Base-by-base conservation (phyloP, 768 basidiomycete species). In the Trametes cubensis region DNA sequence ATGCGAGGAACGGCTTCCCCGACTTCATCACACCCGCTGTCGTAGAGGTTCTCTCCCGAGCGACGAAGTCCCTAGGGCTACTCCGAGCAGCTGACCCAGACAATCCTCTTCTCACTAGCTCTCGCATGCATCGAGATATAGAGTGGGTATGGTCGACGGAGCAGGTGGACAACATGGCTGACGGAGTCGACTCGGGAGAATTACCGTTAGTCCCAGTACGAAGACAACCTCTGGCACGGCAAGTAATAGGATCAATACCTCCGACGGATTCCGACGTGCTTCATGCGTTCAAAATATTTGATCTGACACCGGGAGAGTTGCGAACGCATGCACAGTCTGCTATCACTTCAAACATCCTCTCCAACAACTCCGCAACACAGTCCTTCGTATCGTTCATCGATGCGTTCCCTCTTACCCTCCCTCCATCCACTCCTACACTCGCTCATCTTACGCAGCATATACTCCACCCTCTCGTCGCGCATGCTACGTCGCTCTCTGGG, bases 31-130 rank as follows among this genome's bases (percentile, higher is more conserved):
- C 83, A 4, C 64, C 66, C 6, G 76, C 76, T 14, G 72, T 88
- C 28, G 74, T 82, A 7, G 76, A 80, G 47, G 77, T 83, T 7
- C 73, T 94, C 4, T 81, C 84, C 14, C 82, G 83, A 4, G 90
- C 90, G 0, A 84, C 83, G 62, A 87, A 83, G 66, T 93, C 92
- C 0, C 73, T 94, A 11, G 78, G 81, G 28, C 74, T 94, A 4
- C 78, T 94, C 0, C 79, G 79, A 50, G 80, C 80, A 11, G 90
- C 91, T 3, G 77, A 84, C 60, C 86, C 89, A 0, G 81, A 85
- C 49, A 89, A 92, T 68, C 79, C 79, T 0, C 71, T 90, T 13
- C 73, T 90, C n/a, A 73, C 61, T 39, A 66, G 66, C 39, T 30
- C 51, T 6, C 20, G 42, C 10, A 44, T 63, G 10, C 66, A 67